Conservation (phyloP, 257 asterid genomes). For the Apocynum venetum region DNA sequence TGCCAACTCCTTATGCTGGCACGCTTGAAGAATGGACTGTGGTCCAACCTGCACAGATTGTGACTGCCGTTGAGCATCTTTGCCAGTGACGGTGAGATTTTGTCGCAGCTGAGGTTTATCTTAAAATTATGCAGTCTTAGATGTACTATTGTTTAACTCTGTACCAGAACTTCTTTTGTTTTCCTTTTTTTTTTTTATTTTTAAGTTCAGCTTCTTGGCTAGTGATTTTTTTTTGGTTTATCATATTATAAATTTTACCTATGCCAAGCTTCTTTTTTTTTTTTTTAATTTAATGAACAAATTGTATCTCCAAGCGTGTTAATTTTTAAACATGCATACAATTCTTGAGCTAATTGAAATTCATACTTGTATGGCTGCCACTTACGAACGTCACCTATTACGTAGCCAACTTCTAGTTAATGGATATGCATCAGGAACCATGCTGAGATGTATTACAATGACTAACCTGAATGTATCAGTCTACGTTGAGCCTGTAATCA, state of each 20-base stretch:
- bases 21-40: conserved; percentile 51
- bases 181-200: neutral
- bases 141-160: conserved; percentile 8
- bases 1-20: conserved; percentile 56
- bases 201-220: conserved; percentile 4
- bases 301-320: neutral
- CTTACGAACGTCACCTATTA: neutral
- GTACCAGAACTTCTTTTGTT: conserved; percentile 8
- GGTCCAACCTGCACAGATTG: conserved; percentile 55
- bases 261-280: neutral
- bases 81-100: conserved; percentile 24
- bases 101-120: conserved; percentile 16
- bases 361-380: neutral
- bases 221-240: neutral
- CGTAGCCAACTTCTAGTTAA: neutral
- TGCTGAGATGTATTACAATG: neutral
- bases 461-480: neutral
- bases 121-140: conserved; percentile 10
- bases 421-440: neutral
- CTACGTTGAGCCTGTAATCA: neutral
- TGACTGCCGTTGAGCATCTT: conserved; percentile 51
- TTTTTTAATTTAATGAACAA: neutral
- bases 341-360: neutral
- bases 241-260: neutral
- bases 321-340: neutral